phyloP scores from a whole-genome alignment of 768 basidiomycete genomes.

The Phylloporus arenicola region DNA sequence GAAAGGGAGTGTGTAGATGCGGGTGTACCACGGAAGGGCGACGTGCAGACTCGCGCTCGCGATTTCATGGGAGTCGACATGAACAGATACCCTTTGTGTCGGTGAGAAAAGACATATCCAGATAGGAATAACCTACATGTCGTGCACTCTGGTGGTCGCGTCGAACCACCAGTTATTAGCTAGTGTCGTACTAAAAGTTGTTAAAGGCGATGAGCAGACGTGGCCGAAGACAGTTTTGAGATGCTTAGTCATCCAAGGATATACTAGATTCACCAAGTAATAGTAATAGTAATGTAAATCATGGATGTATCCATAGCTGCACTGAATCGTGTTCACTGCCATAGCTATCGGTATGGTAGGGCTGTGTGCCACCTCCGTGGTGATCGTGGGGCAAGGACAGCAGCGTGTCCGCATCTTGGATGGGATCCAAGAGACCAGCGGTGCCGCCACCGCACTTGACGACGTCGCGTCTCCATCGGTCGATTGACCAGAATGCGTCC shows the following conservation, averaged over 20 bases:
- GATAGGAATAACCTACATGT: conserved; percentile 13
- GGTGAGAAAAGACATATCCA: neutral
- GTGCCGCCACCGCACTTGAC: conserved; percentile 1
- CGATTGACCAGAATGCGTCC: conserved; percentile 21
- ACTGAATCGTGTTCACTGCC: conserved; percentile 9
- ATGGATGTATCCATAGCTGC: conserved; percentile 13
- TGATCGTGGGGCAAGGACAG: conserved; percentile 8
- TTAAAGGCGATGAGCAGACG: too few species aligned
- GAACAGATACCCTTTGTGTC: conserved; percentile 37
- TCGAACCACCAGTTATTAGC: neutral
- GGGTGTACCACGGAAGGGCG: conserved; percentile 60
- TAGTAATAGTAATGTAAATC: neutral
- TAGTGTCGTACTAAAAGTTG: neutral
- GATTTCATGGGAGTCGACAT: conserved; percentile 63
- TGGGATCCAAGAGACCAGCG: conserved; percentile 13
- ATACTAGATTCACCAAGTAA: neutral
- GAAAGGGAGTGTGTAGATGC: conserved; percentile 73
- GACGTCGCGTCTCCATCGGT: conserved; percentile 20
- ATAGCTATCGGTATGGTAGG: neutral
- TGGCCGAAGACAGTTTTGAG: neutral
- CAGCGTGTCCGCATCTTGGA: conserved; percentile 12
- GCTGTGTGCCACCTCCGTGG: neutral
- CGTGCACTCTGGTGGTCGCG: conserved; percentile 7
- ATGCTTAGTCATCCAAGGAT: conserved; percentile 18
- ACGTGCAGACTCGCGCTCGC: conserved; percentile 61